Evolutionary conservation across 2,329 filamentous ascomycete species (phyloP).

Genomic region (Colletotrichum costaricense): DNA sequence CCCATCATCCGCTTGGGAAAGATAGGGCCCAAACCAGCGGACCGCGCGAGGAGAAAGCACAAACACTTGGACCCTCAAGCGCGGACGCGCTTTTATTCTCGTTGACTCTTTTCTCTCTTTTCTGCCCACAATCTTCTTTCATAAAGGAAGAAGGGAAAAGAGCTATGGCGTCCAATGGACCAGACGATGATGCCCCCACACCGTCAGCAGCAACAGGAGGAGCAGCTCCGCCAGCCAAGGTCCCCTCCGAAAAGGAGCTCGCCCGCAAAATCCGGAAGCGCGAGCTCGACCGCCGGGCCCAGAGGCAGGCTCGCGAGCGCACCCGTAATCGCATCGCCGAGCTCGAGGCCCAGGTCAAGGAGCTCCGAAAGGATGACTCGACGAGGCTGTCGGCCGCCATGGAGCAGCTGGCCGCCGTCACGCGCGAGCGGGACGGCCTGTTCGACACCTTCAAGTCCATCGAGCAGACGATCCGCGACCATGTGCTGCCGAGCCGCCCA

Average conservation of each 20-base stretch:
- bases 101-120: neutral
- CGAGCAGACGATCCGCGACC: conserved; percentile 31
- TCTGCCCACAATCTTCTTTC: neutral
- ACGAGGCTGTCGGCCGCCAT: conserved; percentile 41
- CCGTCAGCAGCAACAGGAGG: neutral
- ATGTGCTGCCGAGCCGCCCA: conserved; percentile 21
- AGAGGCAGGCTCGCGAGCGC: conserved; percentile 45
- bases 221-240: conserved; percentile 10
- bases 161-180: conserved; percentile 12
- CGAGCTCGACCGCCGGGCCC: conserved; percentile 46
- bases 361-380: conserved; percentile 40
- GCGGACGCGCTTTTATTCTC: neutral
- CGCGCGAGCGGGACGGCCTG: conserved; percentile 39
- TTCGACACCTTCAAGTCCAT: conserved; percentile 33
- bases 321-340: conserved; percentile 46
- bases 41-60: neutral
- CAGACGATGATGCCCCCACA: conserved; percentile 10
- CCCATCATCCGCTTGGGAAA: neutral
- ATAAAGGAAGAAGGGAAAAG: neutral
- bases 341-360: conserved; percentile 44
- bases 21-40: neutral
- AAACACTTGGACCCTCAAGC: neutral
- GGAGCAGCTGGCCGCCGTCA: conserved; percentile 41
- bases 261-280: conserved; percentile 43
- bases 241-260: conserved; percentile 31